These are phyloP conservation scores for Scedosporium apiospermum DNA, from an alignment of 2,329 filamentous ascomycete species.

Conservation along the genomic window DNA sequence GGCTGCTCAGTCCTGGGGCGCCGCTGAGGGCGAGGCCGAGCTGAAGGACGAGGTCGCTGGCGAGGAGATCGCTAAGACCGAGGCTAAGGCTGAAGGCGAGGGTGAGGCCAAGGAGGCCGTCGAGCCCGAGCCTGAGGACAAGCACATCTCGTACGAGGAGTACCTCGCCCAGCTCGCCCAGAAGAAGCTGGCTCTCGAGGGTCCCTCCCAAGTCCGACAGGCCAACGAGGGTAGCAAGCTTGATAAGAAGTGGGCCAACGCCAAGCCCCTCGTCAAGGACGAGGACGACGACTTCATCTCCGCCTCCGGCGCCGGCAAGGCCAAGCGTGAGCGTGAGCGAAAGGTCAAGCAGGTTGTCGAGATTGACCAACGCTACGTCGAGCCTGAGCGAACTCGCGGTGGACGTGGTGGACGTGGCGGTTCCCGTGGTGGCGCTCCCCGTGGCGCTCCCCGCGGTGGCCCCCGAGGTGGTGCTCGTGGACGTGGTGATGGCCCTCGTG, in stretches of 20 bases:
- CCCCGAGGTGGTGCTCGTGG: constrained; percentile 27
- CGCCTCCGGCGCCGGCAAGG: constrained; percentile 63
- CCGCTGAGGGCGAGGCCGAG: constrained; percentile 70
- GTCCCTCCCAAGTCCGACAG: constrained; percentile 64
- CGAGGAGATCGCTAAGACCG: constrained; percentile 76
- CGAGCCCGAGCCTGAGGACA: constrained; percentile 64
- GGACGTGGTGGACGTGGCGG: constrained; percentile 44
- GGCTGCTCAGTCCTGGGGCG: constrained; percentile 83
- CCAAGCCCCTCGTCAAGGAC: constrained; percentile 61
- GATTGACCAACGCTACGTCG: constrained; percentile 75
- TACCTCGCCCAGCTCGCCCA: constrained; percentile 66
- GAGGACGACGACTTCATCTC: constrained; percentile 69
- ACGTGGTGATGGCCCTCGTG: constrained; percentile 35
- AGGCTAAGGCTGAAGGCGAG: constrained; percentile 57
- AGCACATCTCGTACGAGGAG: constrained; percentile 80
- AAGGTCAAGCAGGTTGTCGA: constrained; percentile 87
- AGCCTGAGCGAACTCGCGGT: constrained; percentile 52
- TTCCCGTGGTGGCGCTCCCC: constrained; percentile 34
- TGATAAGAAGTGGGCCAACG: constrained; percentile 88
- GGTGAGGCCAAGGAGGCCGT: constrained; percentile 34
- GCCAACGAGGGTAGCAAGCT: constrained; percentile 83
- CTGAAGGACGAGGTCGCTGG: constrained; percentile 86
- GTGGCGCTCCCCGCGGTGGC: constrained; percentile 33
- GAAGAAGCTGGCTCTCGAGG: constrained; percentile 67
- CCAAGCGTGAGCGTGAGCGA: constrained; percentile 75